Conservation (phyloP, 805 yeast genomes). For the Metschnikowia bowlesiae region DNA sequence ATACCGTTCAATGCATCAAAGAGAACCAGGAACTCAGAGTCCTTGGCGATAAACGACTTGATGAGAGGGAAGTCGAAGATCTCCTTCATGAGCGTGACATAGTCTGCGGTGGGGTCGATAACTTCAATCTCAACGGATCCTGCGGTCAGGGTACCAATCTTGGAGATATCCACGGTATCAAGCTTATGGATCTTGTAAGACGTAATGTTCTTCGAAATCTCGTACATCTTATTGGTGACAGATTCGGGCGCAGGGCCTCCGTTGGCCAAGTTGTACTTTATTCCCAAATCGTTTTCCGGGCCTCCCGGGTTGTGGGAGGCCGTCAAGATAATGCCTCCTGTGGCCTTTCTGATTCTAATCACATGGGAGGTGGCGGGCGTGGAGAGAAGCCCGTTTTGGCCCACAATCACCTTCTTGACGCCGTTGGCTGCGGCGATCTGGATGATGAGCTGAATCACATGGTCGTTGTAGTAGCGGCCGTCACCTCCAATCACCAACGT, state of each 20-base stretch:
- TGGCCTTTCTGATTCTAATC: conserved; percentile 67
- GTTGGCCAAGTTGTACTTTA: conserved; percentile 88
- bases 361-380: conserved; percentile 97
- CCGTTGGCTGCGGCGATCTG: conserved; percentile 89
- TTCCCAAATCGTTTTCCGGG: conserved; percentile 85
- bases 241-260: conserved; percentile 99
- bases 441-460: conserved; percentile 76
- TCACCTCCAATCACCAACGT: conserved; percentile 94
- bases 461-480: conserved; percentile 86
- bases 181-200: conserved; percentile 60
- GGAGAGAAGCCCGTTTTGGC: conserved; percentile 82
- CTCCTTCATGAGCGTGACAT: conserved; percentile 70
- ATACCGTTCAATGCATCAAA: conserved; percentile 94
- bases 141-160: conserved; percentile 46
- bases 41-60: conserved; percentile 56
- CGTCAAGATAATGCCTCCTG: conserved; percentile 94
- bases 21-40: conserved; percentile 60
- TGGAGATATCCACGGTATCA: conserved; percentile 59
- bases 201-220: conserved; percentile 53
- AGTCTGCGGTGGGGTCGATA: conserved; percentile 76
- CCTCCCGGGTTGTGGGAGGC: conserved; percentile 99
- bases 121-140: conserved; percentile 73
- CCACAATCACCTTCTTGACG: conserved; percentile 77
- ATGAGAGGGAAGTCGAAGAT: conserved; percentile 88
- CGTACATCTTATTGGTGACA: conserved; percentile 84